Evolutionary conservation across 805 yeast genomes (phyloP).

Genomic region (Spathaspora arborariae): DNA sequence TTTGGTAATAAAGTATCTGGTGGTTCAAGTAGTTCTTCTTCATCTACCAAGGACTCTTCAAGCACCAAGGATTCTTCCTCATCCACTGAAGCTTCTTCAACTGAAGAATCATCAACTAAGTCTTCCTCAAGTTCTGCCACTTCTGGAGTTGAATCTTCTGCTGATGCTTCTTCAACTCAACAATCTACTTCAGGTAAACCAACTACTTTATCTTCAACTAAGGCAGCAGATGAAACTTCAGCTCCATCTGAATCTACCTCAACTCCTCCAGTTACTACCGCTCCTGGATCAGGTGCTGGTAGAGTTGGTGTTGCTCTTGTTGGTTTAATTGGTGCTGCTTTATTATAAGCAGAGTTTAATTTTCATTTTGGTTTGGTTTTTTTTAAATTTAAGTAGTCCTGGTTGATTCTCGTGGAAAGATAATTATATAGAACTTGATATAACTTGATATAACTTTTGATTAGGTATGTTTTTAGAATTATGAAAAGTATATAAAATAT

Average conservation of each 20-base stretch:
- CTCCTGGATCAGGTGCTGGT: constrained; percentile 22
- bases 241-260: constrained; percentile 19
- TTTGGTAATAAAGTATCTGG: constrained; percentile 32
- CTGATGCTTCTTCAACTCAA: constrained; percentile 3
- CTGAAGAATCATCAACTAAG: constrained; percentile 8
- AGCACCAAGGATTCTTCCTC: constrained; percentile 24
- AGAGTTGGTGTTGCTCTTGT: constrained; percentile 29
- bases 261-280: constrained; percentile 21
- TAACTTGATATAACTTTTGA: not conserved
- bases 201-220: constrained; percentile 13
- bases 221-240: constrained; percentile 16
- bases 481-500: not conserved
- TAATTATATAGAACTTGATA: not conserved
- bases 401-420: not conserved
- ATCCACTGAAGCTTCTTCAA: constrained; percentile 13
- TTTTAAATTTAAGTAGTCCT: not conserved
- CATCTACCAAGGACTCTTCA: constrained; percentile 19
- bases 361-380: not conserved
- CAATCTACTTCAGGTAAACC: constrained; percentile 8
- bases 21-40: constrained; percentile 23
- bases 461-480: not conserved
- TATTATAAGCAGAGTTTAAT: constrained; percentile 14
- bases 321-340: constrained; percentile 40
- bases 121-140: constrained; percentile 8
- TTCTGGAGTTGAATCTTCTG: constrained; percentile 5